A percentile compares a stretch with the other conserved stretches of the same genome.
These are phyloP conservation scores for Talaromyces marneffei DNA, from an alignment of 2,329 filamentous ascomycete genomes.

Conservation along the genomic window DNA sequence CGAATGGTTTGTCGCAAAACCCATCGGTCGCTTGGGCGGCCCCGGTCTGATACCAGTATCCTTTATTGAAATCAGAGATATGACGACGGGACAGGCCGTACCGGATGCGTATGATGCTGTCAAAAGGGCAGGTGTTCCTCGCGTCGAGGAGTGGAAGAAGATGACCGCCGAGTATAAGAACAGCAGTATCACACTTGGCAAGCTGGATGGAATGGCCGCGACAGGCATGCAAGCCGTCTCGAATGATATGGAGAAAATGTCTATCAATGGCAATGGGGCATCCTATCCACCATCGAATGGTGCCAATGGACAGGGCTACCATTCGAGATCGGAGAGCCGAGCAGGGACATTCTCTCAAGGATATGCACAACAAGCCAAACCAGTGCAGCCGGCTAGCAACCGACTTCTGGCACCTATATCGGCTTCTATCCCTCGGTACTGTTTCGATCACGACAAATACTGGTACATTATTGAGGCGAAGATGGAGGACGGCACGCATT, in stretches of 20 bases:
- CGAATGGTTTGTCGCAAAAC: slow-evolving; percentile 98
- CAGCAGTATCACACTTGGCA: slow-evolving; percentile 92
- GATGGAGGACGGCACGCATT: slow-evolving; percentile 83
- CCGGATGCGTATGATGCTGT: slow-evolving; percentile 79
- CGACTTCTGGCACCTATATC: slow-evolving; percentile 66
- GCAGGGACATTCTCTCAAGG: slow-evolving; percentile 22
- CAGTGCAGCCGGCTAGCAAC: slow-evolving; percentile 44
- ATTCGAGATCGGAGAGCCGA: slow-evolving; percentile 38
- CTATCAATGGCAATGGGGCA: slow-evolving; percentile 54
- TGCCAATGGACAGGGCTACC: slow-evolving; percentile 39
- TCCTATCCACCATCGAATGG: slow-evolving; percentile 44
- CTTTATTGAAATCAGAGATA: slow-evolving; percentile 93
- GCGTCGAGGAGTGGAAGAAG: slow-evolving; percentile 98
- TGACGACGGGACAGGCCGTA: slow-evolving; percentile 78
- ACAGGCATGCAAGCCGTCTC: slow-evolving; percentile 53
- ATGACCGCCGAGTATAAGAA: slow-evolving; percentile 99
- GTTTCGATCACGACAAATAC: slow-evolving; percentile 95
- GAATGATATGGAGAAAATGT: slow-evolving; percentile 72
- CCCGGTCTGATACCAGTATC: slow-evolving; percentile 93
- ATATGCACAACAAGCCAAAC: slow-evolving; percentile 34
- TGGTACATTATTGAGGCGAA: slow-evolving; percentile 95
- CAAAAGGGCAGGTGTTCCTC: slow-evolving; percentile 79
- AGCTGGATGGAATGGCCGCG: slow-evolving; percentile 56
- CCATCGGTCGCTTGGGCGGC: slow-evolving; percentile 93
- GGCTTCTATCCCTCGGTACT: slow-evolving; percentile 85